Base-by-base conservation (phyloP, 139 green algal genomes). In the Gonium pectorale region DNA sequence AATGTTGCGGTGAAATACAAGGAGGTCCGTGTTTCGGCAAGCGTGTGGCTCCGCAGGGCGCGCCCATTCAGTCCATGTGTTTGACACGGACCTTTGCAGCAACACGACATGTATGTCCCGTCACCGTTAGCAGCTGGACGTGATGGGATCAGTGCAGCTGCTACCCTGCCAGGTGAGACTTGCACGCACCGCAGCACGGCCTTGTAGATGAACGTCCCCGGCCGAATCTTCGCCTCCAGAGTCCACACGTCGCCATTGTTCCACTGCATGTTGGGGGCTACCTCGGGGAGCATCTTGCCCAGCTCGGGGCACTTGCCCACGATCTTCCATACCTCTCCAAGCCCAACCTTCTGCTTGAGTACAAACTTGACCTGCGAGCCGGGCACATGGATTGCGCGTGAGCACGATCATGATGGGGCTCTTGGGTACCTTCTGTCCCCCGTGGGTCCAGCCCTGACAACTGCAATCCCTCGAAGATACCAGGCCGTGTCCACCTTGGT, bases 181-280 rank as follows among this genome's bases (percentile, higher is more conserved):
- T 33, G 22, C 1, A 38, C 77, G 37, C 33, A 83, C 62, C 64
- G 64, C 3, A 77, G 64, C 29, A 85, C 79, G 2, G 35, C 81
- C 81, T 87, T 87, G 56, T 41, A 87, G 4, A 17, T 31, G 71
- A 67, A 51, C 24, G 6, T 59, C 31, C 81, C 81, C 4, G 68
- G 37, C 6, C 81, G 81, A 8, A 87, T 29, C 31, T 66, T 67
- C 2, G 38, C 29, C 56, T 87, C 70, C 41, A 74, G 67, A 2
- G 70, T 80, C 81, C 81, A 87, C 13, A 87, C 70, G 8, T 87
- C 81, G 22, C 80, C 80, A 7, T 79, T 60, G 59, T 41, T 77
- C 81, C 81, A 87, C 13, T 40, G 41, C 83, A 88, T 88, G 51
- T 79, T 74, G 24, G 83, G 83, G 6, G 83, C 83, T n/a, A 88